Evolutionary conservation across 176 grass and related monocot species (phyloP).

Genomic region (Chloris gayana): DNA sequence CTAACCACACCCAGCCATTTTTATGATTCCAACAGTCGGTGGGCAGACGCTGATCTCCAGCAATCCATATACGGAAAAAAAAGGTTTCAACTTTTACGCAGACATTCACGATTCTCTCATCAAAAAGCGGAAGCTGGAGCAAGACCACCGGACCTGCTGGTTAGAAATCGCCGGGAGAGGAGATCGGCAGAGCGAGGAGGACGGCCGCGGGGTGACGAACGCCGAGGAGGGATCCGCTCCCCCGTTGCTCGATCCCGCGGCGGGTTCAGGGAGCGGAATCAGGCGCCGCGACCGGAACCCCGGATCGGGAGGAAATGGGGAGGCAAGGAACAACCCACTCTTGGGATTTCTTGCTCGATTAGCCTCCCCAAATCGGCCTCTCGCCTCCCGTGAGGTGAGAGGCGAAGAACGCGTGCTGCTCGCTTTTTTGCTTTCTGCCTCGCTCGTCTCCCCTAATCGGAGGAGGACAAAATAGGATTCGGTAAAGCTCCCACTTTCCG

Average conservation of each 20-base stretch:
- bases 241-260: background rate
- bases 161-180: constrained; percentile 24
- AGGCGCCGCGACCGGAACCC: background rate
- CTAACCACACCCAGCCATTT: constrained; percentile 7
- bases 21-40: background rate
- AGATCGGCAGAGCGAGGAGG: background rate
- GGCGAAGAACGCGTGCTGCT: constrained; percentile 48
- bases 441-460: background rate
- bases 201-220: background rate
- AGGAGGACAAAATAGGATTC: constrained; percentile 30
- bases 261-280: background rate
- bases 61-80: background rate
- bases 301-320: constrained; percentile 24
- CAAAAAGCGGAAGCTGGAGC: background rate
- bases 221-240: constrained; percentile 19
- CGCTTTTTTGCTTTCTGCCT: background rate
- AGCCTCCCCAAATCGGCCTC: constrained; percentile 33
- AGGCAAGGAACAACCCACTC: background rate
- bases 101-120: constrained; percentile 25
- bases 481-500: background rate
- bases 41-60: background rate
- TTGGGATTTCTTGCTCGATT: background rate
- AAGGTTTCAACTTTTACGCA: background rate
- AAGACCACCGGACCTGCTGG: constrained; percentile 28
- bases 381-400: constrained; percentile 35